phyloP scores from a whole-genome alignment of 108 stramenopile species.

The Stephanodiscus triporus region DNA sequence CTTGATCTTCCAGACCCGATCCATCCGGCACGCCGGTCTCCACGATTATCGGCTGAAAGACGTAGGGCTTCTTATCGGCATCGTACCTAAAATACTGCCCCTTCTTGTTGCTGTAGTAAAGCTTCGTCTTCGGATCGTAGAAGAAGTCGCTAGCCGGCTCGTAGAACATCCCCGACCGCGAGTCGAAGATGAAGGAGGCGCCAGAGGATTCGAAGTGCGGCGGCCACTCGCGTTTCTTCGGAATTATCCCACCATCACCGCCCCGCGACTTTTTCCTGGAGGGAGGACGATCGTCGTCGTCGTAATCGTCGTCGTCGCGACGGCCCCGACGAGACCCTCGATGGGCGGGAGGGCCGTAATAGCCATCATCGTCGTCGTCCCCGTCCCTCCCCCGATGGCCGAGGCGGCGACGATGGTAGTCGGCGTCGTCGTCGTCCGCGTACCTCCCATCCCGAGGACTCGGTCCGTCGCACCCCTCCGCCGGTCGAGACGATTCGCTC shows the following conservation, averaged over 20 bases:
- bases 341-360: slow-evolving; percentile 11
- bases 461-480: slow-evolving; percentile 5
- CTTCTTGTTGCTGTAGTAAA: slow-evolving; percentile 75
- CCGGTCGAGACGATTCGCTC: slow-evolving; percentile 11
- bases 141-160: slow-evolving; percentile 79
- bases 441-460: background rate
- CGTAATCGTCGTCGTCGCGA: slow-evolving; percentile 10
- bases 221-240: slow-evolving; percentile 65
- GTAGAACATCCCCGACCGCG: slow-evolving; percentile 81
- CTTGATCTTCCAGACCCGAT: too few species aligned
- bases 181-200: slow-evolving; percentile 74
- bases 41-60: slow-evolving; percentile 38
- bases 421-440: background rate
- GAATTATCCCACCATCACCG: background rate
- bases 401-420: background rate
- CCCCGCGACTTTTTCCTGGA: slow-evolving; percentile 7
- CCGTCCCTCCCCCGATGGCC: background rate
- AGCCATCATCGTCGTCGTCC: background rate
- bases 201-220: slow-evolving; percentile 73
- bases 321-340: slow-evolving; percentile 1
- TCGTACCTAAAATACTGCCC: slow-evolving; percentile 63
- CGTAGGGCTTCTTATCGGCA: slow-evolving; percentile 19
- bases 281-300: background rate
- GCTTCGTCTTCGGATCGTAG: slow-evolving; percentile 83
- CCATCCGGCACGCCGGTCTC: background rate